Percentiles rank a stretch among this genome's conserved stretches.
Conservation (phyloP, 805 yeast genomes). For the Trichomonascus vanleenenianus region DNA sequence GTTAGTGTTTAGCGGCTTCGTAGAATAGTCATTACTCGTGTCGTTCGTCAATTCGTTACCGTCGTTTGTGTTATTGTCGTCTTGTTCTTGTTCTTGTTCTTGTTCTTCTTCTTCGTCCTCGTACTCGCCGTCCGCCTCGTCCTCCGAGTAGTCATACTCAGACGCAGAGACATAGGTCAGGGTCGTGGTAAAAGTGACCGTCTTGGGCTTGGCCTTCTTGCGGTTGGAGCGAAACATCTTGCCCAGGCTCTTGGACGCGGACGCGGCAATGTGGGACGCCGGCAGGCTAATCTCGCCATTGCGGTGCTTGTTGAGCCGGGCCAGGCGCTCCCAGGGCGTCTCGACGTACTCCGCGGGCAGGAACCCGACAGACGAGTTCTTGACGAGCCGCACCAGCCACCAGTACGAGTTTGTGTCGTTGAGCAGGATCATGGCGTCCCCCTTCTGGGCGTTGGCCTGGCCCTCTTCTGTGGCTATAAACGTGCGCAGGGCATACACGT, state of each 20-base stretch:
- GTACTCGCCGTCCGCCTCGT: slow-evolving; percentile 16
- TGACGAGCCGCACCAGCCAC: slow-evolving; percentile 74
- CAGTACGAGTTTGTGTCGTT: slow-evolving; percentile 92
- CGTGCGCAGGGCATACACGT: slow-evolving; percentile 78
- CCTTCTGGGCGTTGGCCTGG: slow-evolving; percentile 71
- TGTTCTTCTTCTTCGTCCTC: slow-evolving; percentile 13
- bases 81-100: slow-evolving; percentile 7
- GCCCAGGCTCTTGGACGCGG: slow-evolving; percentile 8
- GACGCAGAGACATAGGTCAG: slow-evolving; percentile 22
- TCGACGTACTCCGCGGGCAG: slow-evolving; percentile 96
- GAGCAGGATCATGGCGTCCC: slow-evolving; percentile 73
- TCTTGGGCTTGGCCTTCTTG: slow-evolving; percentile 10
- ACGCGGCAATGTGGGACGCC: slow-evolving; percentile 2
- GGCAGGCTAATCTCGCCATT: slow-evolving; percentile 51
- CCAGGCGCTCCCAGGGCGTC: slow-evolving; percentile 83
- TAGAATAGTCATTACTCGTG: background rate
- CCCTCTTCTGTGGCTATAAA: slow-evolving; percentile 90
- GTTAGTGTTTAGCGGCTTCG: no score
- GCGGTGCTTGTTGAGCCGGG: slow-evolving; percentile 85
- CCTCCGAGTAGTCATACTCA: slow-evolving; percentile 21
- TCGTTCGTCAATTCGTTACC: slow-evolving; percentile 3
- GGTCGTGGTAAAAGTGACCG: slow-evolving; percentile 16
- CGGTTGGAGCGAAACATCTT: slow-evolving; percentile 12
- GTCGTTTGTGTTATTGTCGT: slow-evolving; percentile 6
- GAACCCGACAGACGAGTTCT: slow-evolving; percentile 74